phyloP scores from a whole-genome alignment of 2,329 filamentous ascomycete genomes.

The Microcera coccophila region DNA sequence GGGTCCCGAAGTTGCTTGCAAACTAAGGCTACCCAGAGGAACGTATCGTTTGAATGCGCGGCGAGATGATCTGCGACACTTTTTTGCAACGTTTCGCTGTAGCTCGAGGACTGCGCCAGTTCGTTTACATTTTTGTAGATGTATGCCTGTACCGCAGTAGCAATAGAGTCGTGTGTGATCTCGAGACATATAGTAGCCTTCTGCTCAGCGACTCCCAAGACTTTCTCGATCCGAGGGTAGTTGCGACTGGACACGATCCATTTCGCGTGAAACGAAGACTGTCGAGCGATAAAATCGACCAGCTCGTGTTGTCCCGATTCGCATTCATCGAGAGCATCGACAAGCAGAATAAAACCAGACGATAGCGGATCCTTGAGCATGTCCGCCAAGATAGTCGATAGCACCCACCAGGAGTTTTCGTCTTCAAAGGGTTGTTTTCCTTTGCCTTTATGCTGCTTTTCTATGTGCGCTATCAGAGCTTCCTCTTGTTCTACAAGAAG shows the following conservation, averaged over 20 bases:
- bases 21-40: slow-evolving; percentile 25
- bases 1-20: slow-evolving; percentile 14
- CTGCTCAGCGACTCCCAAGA: slow-evolving; percentile 18
- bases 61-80: slow-evolving; percentile 17
- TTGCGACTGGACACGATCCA: slow-evolving; percentile 42
- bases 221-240: slow-evolving; percentile 33
- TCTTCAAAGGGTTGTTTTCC: slow-evolving; percentile 35
- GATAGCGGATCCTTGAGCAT: slow-evolving; percentile 37
- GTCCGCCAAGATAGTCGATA: slow-evolving; percentile 32
- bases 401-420: slow-evolving; percentile 34
- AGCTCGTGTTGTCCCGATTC: slow-evolving; percentile 21
- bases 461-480: slow-evolving; percentile 34
- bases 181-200: slow-evolving; percentile 33
- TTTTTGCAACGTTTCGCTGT: slow-evolving; percentile 6
- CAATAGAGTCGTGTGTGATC: slow-evolving; percentile 33
- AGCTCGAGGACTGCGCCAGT: slow-evolving; percentile 20
- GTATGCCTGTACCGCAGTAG: slow-evolving; percentile 32
- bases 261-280: slow-evolving; percentile 29
- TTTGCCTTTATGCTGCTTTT: slow-evolving; percentile 26
- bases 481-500: slow-evolving; percentile 33
- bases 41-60: slow-evolving; percentile 35
- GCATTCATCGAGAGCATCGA: slow-evolving; percentile 47
- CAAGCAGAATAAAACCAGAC: slow-evolving; percentile 33
- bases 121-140: slow-evolving; percentile 31
- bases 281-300: slow-evolving; percentile 33